These are phyloP conservation scores for Martensiomyces pterosporus DNA, from an alignment of 192 early-diverging fungal genomes.

Conservation along the genomic window DNA sequence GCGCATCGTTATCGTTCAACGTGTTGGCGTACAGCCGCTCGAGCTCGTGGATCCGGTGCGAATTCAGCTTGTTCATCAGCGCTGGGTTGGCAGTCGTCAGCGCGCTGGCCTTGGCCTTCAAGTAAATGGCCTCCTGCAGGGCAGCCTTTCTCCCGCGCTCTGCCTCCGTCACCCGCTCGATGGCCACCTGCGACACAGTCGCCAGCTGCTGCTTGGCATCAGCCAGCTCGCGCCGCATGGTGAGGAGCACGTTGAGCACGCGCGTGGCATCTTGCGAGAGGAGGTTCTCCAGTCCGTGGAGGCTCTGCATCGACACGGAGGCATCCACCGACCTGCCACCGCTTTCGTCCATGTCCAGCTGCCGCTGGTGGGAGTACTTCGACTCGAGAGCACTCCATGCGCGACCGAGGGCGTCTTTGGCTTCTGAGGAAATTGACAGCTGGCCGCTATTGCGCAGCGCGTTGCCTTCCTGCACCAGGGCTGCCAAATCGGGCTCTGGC, in stretches of 20 bases:
- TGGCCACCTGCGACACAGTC: slow-evolving; percentile 41
- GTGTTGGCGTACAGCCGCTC: slow-evolving; percentile 50
- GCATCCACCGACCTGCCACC: background rate
- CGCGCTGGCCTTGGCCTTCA: slow-evolving; percentile 49
- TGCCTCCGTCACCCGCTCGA: slow-evolving; percentile 49
- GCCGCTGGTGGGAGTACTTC: slow-evolving; percentile 33
- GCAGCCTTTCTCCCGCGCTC: slow-evolving; percentile 49
- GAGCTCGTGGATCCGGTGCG: slow-evolving; percentile 40
- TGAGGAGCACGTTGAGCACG: slow-evolving; percentile 32
- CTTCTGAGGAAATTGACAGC: slow-evolving; percentile 23
- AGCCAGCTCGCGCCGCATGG: slow-evolving; percentile 43
- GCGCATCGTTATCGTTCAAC: slow-evolving; percentile 47
- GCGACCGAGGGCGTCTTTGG: slow-evolving; percentile 13
- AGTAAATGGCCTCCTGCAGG: slow-evolving; percentile 53
- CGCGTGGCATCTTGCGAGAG: slow-evolving; percentile 13
- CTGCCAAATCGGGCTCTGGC: slow-evolving; percentile 1
- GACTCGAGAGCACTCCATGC: slow-evolving; percentile 22
- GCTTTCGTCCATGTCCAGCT: slow-evolving; percentile 1
- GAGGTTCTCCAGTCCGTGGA: slow-evolving; percentile 7
- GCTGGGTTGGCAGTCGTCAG: slow-evolving; percentile 27
- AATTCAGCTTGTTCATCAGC: slow-evolving; percentile 30
- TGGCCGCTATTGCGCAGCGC: slow-evolving; percentile 15
- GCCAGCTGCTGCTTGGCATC: slow-evolving; percentile 47
- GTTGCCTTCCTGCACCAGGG: too few relatives aligned
- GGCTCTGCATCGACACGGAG: slow-evolving; percentile 10